These are phyloP conservation scores for Gillenia trifoliata DNA, from an alignment of 306 rosid genomes.

Conservation along the genomic window DNA sequence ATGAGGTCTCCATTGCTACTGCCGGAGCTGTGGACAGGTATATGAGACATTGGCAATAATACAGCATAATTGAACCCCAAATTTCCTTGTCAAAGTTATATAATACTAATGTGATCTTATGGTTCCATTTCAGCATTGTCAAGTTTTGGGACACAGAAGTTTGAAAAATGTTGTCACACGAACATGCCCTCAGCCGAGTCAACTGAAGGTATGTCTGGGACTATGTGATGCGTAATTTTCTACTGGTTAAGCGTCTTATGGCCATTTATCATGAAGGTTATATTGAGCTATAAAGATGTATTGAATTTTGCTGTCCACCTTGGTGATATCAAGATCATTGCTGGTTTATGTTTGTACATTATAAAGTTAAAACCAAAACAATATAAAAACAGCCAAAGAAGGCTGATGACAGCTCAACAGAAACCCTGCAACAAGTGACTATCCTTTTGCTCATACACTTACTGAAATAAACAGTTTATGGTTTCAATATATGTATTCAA, in stretches of 20 bases:
- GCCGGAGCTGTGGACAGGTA: slow-evolving; percentile 96
- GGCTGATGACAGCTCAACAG: background rate
- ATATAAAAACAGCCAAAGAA: background rate
- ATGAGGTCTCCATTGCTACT: slow-evolving; percentile 76
- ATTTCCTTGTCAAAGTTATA: background rate
- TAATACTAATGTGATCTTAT: slow-evolving; percentile 4
- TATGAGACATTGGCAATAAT: slow-evolving; percentile 3
- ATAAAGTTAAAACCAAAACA: background rate
- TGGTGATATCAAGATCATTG: background rate
- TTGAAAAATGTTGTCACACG: slow-evolving; percentile 50
- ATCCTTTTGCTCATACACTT: background rate
- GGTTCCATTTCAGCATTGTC: slow-evolving; percentile 53
- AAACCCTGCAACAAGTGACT: background rate
- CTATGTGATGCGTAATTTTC: background rate
- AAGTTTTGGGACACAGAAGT: slow-evolving; percentile 95
- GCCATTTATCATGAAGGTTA: no score
- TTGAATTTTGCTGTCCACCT: background rate
- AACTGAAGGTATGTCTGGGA: slow-evolving; percentile 57
- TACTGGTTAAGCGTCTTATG: background rate
- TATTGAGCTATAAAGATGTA: background rate
- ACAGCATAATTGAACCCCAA: background rate
- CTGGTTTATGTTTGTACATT: background rate
- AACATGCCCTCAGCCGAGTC: slow-evolving; percentile 49
- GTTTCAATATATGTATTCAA: background rate
- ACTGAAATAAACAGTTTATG: background rate